Evolutionary conservation across 305 asterid species (phyloP), one percentile per base, ranked within the genome.

Genomic region (Striga hermonthica): DNA sequence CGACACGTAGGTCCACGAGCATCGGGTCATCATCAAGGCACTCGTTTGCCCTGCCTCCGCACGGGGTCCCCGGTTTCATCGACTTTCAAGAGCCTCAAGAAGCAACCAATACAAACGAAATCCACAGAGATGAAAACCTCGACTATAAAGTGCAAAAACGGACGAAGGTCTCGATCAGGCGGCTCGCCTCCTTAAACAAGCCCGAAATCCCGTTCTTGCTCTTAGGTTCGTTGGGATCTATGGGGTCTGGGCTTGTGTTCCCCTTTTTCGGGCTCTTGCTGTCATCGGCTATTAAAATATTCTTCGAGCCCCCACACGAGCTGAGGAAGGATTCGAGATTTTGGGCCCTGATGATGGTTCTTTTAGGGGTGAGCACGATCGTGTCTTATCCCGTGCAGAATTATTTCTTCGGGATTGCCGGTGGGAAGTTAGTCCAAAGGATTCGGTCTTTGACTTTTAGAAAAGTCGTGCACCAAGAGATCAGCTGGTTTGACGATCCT

Each of bases 401-500:
- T 62, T 82, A 59, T 82, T 85, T 84, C 37, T 90, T 90, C 8
- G 96, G 93, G 57, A 67, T 90, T 47, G 93, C 96, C 1, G 95
- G 97, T 12, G 93, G 93, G 7, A 86, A 72, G 53, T 67, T 90
- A 82, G 83, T 90, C 4, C 77, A 76, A 55, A 82, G 96, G 76
- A 74, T 91, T 53, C 91, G 97, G 40, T 84, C 95, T 4, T n/a
- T 88, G 70, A 56, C 90, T 0, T 91, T 91, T 68, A 79, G 70
- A 70, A 91, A 83, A 71, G 86, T 88, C 0, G 91, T 86, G 53
- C 86, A 83, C 83, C 91, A 82, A 59, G 96, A 91, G 78, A 91
- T 91, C 67, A 82, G 88, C 57, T 91, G 96, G 97, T 88, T 88
- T 39, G 97, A 91, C 49, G 85, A 88, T 73, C 88, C 97, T 58